Evolutionary conservation across 192 early-diverging fungal species (phyloP), one percentile per base, ranked within the genome.

Genomic region (Chytriomyces sp.): DNA sequence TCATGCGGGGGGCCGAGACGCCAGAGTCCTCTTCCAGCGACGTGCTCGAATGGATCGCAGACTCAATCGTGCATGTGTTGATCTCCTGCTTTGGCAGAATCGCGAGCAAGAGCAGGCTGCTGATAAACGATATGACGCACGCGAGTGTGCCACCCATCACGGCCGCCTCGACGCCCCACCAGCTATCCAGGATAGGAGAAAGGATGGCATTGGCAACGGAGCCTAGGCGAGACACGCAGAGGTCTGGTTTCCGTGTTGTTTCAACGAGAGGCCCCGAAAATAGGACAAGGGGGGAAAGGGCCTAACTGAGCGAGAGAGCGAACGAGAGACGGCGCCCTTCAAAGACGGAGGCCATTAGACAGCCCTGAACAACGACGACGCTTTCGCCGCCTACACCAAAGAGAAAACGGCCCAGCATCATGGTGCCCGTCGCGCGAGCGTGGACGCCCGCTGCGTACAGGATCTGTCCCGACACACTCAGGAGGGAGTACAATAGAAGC

Each of bases 361-460:
- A 75, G 4, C 81, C 76, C 62, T 85, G 82, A 30, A 85, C 76
- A 2, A 87, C 85, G 4, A 78, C 75, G 40, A 85, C 72, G 72
- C 73, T 77, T 58, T 87, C 85, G 5, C 83, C 83, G 26, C 83
- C 83, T 55, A 82, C 78, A 2, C 83, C 83, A 76, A 85, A 85
- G 39, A 85, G 34, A 28, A 78, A 70, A 10, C 83, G 72, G 8
- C 83, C 83, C 14, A 78, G 33, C 3, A 85, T 30, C 85, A 89
- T 85, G 1, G 80, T 22, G 44, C 66, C 39, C 39, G 88, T 82
- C 5, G 58, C 80, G 32, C 78, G 76, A 3, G 55, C 12, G 25
- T 75, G 73, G 26, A 90, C 77, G 1, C 89, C 90, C 26, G 81
- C 55, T 10, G 89, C 66, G 75, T 90, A 92, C 10, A 91, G 62